Base-by-base conservation (phyloP, 2,329 filamentous ascomycete genomes). In the Fusarium chaquense region DNA sequence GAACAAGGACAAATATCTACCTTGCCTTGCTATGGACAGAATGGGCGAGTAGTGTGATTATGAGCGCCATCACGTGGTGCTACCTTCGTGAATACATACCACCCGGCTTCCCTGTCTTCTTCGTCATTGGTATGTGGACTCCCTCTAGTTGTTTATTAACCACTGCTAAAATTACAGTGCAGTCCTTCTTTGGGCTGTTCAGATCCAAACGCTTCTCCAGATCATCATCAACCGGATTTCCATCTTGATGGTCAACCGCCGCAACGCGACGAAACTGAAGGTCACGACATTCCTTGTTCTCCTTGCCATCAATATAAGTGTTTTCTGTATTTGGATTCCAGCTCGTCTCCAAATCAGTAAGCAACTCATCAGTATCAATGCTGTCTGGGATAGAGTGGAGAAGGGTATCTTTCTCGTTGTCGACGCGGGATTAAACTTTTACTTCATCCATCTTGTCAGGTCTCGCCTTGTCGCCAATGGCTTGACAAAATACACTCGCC, bases 211-310 rank as follows among this genome's bases (percentile, higher is more conserved):
- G 11, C 74, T 87, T 1, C 83, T 86, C 50, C 84, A 86, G 67
- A 87, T 87, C 47, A 87, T 87, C 73, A 84, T 86, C 71, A 87
- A 87, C 68, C 82, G 85, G 58, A 83, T 86, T 24, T 78, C 81
- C 0, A 78, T 87, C 5, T 80, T 87, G 9, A 78, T 84, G 44
- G 78, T 81, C 7, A 76, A 84, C 58, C 77, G 78, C 8, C 72
- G 68, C 0, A 80, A 78, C 4, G 79, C 81, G 2, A 58, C 63
- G 20, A 76, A 70, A 22, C 76, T 87, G 35, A 86, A 86, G 64
- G 79, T 83, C 50, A 72, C 70, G 3, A 80, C 82, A 7, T 79
- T 84, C 5, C n/a, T 78, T 5, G 22, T 85, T n/a, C 83, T 87
- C 43, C 80, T 82, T 1, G 55, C 74, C 3, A 81, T 87, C 67